Evolutionary conservation across 371 early-diverging fungal genomes (phyloP).

Genomic region (Scutellospora calospora): DNA sequence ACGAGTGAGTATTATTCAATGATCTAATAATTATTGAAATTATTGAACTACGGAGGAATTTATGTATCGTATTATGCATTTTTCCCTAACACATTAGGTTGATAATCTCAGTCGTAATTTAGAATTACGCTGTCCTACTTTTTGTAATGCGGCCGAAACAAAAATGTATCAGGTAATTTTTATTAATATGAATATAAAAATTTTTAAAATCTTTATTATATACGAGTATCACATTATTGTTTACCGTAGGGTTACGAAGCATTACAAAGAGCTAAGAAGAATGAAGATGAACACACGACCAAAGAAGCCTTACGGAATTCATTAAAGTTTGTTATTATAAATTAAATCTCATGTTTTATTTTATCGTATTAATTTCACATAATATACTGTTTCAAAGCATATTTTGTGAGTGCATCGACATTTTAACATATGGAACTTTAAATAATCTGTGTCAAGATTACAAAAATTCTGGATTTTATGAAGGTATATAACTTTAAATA

Average conservation of each 20-base stretch:
- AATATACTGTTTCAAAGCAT: not conserved
- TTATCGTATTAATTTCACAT: not conserved
- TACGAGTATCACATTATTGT: not conserved
- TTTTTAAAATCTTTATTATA: not conserved
- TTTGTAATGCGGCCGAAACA: slow-evolving; percentile 39
- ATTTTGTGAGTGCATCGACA: slow-evolving; percentile 38
- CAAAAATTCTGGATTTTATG: slow-evolving; percentile 19
- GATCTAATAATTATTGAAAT: not conserved
- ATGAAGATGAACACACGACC: slow-evolving; percentile 31
- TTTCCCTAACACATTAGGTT: not conserved
- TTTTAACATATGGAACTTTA: slow-evolving; percentile 39
- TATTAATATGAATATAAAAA: not conserved
- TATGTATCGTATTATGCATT: not conserved
- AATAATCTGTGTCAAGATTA: slow-evolving; percentile 39
- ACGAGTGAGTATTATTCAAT: slow-evolving; percentile 27
- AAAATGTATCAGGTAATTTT: slow-evolving; percentile 37
- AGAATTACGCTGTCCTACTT: slow-evolving; percentile 31
- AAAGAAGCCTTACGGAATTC: slow-evolving; percentile 5
- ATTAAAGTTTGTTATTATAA: slow-evolving; percentile 11
- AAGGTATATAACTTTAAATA: slow-evolving; percentile 15
- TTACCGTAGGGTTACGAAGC: slow-evolving; percentile 38
- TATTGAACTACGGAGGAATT: not conserved
- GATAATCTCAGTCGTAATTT: slow-evolving; percentile 41
- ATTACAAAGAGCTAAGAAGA: slow-evolving; percentile 39
- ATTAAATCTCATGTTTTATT: too few species aligned